phyloP scores from a whole-genome alignment of 2,329 filamentous ascomycete species.

The Exophiala phaeomuriformis region DNA sequence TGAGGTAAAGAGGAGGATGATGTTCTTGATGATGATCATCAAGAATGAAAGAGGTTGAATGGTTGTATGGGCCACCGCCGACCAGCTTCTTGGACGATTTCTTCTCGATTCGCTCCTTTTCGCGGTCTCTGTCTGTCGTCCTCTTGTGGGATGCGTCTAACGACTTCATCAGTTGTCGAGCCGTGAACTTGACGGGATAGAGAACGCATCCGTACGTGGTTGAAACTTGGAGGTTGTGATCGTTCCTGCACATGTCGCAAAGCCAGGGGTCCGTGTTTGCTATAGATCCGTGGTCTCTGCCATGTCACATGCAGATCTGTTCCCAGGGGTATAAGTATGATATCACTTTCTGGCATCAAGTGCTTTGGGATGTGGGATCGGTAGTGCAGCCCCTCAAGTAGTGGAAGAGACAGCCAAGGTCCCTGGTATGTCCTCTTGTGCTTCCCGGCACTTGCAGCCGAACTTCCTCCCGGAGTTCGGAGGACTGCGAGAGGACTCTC shows the following conservation, averaged over 20 bases:
- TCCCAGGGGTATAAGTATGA: too few species aligned
- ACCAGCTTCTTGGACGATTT: conserved; percentile 69
- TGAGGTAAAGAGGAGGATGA: too few species aligned
- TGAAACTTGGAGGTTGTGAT: conserved; percentile 86
- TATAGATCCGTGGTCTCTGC: too few species aligned
- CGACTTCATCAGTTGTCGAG: conserved; percentile 75
- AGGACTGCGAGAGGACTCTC: not conserved
- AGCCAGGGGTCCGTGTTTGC: conserved; percentile 71
- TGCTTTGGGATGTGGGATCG: too few species aligned
- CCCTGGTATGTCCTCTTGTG: not conserved
- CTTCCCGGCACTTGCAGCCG: not conserved
- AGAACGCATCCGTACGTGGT: conserved; percentile 90
- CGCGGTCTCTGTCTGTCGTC: conserved; percentile 84
- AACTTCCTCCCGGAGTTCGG: not conserved
- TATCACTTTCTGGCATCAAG: too few species aligned
- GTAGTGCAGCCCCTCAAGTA: too few species aligned
- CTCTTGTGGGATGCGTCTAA: conserved; percentile 75
- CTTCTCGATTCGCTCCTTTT: conserved; percentile 82
- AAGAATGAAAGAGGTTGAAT: too few species aligned
- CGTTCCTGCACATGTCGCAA: conserved; percentile 93
- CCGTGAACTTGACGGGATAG: conserved; percentile 74
- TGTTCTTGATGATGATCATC: too few species aligned
- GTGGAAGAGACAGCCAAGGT: too few species aligned
- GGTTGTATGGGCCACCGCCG: conserved; percentile 73
- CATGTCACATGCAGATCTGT: too few species aligned